Conservation (phyloP, 495 filamentous ascomycete species). For the Neurospora tetraspora region DNA sequence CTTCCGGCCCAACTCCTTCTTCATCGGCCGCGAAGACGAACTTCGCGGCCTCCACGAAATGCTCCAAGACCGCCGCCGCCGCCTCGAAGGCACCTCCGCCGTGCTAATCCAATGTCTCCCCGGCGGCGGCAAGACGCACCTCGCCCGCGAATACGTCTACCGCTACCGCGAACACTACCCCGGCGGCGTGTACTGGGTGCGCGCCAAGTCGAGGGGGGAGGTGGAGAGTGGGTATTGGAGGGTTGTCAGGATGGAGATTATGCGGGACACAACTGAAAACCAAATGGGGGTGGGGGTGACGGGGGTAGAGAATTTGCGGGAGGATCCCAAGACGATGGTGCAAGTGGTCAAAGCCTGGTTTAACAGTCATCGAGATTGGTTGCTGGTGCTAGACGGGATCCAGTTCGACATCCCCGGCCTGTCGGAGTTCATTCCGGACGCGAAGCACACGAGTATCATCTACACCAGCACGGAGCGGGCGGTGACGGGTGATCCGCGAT, state of each 20-base stretch:
- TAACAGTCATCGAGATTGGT: slow-evolving; percentile 57
- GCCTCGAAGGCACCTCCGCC: slow-evolving; percentile 52
- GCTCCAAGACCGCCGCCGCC: slow-evolving; percentile 52
- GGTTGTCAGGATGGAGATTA: slow-evolving; percentile 55
- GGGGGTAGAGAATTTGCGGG: slow-evolving; percentile 27
- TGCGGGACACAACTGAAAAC: slow-evolving; percentile 12
- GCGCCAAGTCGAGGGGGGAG: slow-evolving; percentile 54
- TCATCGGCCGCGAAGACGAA: slow-evolving; percentile 65
- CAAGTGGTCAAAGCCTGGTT: slow-evolving; percentile 60
- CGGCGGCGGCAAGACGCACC: slow-evolving; percentile 72
- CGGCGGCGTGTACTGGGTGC: slow-evolving; percentile 75
- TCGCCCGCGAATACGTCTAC: slow-evolving; percentile 76
- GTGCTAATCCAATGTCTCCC: slow-evolving; percentile 64
- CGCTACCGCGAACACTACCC: slow-evolving; percentile 53
- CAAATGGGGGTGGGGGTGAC: slow-evolving; percentile 3
- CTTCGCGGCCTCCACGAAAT: slow-evolving; percentile 56
- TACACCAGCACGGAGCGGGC: slow-evolving; percentile 66
- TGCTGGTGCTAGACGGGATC: slow-evolving; percentile 68
- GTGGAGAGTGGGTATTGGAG: slow-evolving; percentile 63
- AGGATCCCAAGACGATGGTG: slow-evolving; percentile 44
- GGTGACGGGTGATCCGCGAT: slow-evolving; percentile 54
- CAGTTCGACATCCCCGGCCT: slow-evolving; percentile 56
- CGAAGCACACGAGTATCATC: slow-evolving; percentile 58
- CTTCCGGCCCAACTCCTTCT: slow-evolving; percentile 69
- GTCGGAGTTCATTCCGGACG: slow-evolving; percentile 59